Evolutionary conservation across 805 yeast genomes (phyloP), one percentile per base, ranked within the genome.

Genomic region (Kodamaea restingae): DNA sequence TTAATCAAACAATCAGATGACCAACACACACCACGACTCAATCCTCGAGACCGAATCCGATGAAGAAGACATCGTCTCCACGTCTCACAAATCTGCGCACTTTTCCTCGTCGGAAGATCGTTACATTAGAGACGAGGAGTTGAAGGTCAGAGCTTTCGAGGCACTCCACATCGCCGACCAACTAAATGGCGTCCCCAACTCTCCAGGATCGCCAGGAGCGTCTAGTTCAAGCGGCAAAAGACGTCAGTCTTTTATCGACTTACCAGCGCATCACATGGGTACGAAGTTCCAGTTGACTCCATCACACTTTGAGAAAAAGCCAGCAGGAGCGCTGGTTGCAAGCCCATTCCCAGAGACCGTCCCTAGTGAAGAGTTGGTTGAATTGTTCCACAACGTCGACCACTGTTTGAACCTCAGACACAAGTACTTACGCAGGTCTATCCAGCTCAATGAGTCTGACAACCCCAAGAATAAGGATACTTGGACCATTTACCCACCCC

Each of bases 401-500:
- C 63, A 64, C 28, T 85, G 96, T 55, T 71, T 91, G 44, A 78
- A 75, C 9, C 55, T 86, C 45, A 80, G 99, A 58, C 80, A 76
- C 49, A 84, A 81, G 54, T 93, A 91, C 58, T 83, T 84, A 61
- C 52, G 61, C 2, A 48, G 76, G 8, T 88, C 97, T 1, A 48
- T 77, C 38, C 99, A 93, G 64, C 38, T 45, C 4, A 67, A 78
- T 40, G 84, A 82, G 32, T 56, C 63, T 26, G 84, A 80, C 50
- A 93, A 93, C 60, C 98, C 98, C 2, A 88, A 91, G 56, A 91
- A 95, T 61, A 55, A 51, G 18, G 64, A 63, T 10, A 63, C 59
- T 28, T 93, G 98, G 98, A 56, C 56, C 11, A 80, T 93, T 36
- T 91, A 90, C 56, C 99, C 99, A 0, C 78, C 81, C 8, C 97